Evolutionary conservation across 1,139 yeast genomes (phyloP).

Genomic region (Protomyces gravidus): DNA sequence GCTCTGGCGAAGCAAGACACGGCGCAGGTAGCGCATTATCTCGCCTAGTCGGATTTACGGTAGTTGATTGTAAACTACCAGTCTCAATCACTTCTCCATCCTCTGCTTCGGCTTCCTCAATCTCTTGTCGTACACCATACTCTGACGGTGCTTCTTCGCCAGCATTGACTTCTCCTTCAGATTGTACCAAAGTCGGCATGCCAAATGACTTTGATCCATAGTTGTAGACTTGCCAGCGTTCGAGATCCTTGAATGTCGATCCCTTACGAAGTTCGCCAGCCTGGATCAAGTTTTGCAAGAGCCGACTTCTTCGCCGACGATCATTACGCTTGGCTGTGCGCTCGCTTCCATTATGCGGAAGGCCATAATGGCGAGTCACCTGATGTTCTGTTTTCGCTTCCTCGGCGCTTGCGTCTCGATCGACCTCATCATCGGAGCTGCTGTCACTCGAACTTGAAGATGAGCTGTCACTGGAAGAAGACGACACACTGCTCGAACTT

Average conservation of each 20-base stretch:
- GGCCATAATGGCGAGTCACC: no score
- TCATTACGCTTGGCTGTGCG: slow-evolving; percentile 11
- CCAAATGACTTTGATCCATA: neutral
- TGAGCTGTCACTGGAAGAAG: no score
- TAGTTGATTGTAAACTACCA: neutral
- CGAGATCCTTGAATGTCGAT: slow-evolving; percentile 16
- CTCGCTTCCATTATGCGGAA: slow-evolving; percentile 8
- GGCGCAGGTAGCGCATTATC: neutral
- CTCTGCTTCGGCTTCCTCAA: neutral
- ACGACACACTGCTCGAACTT: no score
- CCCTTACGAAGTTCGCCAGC: slow-evolving; percentile 15
- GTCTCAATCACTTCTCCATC: neutral
- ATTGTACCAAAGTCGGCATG: neutral
- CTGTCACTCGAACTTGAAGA: no score
- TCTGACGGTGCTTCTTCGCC: neutral
- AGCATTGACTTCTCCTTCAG: neutral
- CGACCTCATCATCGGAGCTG: neutral
- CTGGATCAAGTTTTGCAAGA: slow-evolving; percentile 8
- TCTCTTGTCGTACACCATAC: neutral
- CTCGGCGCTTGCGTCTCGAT: neutral
- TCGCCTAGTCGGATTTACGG: neutral
- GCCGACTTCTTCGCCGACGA: slow-evolving; percentile 3
- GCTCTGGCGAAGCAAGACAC: slow-evolving; percentile 6
- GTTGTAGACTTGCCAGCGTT: slow-evolving; percentile 2
- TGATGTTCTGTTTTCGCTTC: neutral